Conservation (phyloP, 2,329 filamentous ascomycete genomes). For the Zymoseptoria tritici region DNA sequence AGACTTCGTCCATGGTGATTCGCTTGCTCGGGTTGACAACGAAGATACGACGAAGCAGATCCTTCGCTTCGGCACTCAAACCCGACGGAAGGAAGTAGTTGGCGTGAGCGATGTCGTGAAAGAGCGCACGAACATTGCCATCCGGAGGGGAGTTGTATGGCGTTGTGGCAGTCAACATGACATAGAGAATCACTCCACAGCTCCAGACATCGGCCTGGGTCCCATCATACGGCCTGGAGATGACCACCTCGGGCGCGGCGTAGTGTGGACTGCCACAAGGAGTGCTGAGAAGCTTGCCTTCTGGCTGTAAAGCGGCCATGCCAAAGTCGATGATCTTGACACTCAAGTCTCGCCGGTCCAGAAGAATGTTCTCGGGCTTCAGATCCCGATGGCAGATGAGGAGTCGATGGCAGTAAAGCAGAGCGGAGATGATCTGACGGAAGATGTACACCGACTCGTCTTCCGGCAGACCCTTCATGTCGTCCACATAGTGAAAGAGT, state of each 20-base stretch:
- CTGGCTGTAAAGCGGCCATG: conserved; percentile 87
- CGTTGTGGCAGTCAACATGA: conserved; percentile 72
- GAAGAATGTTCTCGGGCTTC: conserved; percentile 93
- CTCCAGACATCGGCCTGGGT: conserved; percentile 92
- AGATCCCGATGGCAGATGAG: conserved; percentile 94
- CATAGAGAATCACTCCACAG: conserved; percentile 81
- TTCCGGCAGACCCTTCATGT: conserved; percentile 66
- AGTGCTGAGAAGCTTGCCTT: conserved; percentile 70
- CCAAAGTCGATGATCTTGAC: conserved; percentile 97
- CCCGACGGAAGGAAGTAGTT: conserved; percentile 40
- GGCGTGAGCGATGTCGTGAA: conserved; percentile 49
- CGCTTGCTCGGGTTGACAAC: conserved; percentile 69
- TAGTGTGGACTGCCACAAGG: conserved; percentile 97
- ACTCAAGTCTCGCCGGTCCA: conserved; percentile 61
- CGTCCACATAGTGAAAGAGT: conserved; percentile 78
- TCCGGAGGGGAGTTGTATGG: conserved; percentile 66
- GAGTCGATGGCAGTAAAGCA: conserved; percentile 88
- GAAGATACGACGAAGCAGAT: conserved; percentile 74
- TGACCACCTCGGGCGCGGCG: conserved; percentile 84
- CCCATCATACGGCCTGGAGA: conserved; percentile 69
- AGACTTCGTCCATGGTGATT: conserved; percentile 73
- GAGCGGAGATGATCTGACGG: conserved; percentile 83
- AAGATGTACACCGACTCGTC: conserved; percentile 77
- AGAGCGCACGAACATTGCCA: conserved; percentile 54
- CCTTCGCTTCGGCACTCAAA: conserved; percentile 60